Percentiles rank a stretch among this genome's conserved stretches.
These are phyloP conservation scores for Magnolia officinalis DNA, from an alignment of 164 flowering plant species.

Conservation along the genomic window DNA sequence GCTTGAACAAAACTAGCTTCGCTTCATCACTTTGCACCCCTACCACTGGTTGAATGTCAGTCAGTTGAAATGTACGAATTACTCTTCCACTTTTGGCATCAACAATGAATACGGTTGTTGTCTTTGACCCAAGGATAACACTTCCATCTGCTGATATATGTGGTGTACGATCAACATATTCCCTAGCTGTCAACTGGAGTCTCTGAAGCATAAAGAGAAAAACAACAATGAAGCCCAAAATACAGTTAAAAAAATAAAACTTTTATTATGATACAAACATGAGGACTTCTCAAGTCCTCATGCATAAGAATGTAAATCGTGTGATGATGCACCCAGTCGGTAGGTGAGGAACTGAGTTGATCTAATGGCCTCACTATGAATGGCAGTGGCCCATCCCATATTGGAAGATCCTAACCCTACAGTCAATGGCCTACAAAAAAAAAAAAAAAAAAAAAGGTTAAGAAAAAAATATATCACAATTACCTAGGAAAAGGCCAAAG, in stretches of 20 bases:
- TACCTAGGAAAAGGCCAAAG: not conserved
- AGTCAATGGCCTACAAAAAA: too few relatives aligned
- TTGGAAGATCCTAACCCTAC: too few relatives aligned
- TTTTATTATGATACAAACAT: not conserved
- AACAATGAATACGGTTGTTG: conserved; percentile 44
- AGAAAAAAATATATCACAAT: too few relatives aligned
- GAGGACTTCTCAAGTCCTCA: not conserved
- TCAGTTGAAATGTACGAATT: conserved; percentile 19
- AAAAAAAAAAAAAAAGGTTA: too few relatives aligned
- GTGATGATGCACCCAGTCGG: not conserved
- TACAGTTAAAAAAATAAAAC: not conserved
- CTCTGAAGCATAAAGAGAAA: conserved; percentile 31
- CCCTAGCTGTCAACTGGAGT: conserved; percentile 32
- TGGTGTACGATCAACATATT: conserved; percentile 37
- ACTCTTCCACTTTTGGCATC: conserved; percentile 54
- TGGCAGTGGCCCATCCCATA: too few relatives aligned
- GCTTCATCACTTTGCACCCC: conserved; percentile 14
- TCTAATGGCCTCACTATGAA: too few relatives aligned
- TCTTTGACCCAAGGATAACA: conserved; percentile 47
- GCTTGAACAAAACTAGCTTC: conserved; percentile 12
- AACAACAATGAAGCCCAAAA: not conserved
- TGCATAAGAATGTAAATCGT: not conserved
- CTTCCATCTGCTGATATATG: conserved; percentile 43
- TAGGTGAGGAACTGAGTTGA: too few relatives aligned
- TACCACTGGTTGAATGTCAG: conserved; percentile 14